Evolutionary conservation across 176 grass and related monocot genomes (phyloP), one percentile per base, ranked within the genome.

Genomic region (Canna indica): DNA sequence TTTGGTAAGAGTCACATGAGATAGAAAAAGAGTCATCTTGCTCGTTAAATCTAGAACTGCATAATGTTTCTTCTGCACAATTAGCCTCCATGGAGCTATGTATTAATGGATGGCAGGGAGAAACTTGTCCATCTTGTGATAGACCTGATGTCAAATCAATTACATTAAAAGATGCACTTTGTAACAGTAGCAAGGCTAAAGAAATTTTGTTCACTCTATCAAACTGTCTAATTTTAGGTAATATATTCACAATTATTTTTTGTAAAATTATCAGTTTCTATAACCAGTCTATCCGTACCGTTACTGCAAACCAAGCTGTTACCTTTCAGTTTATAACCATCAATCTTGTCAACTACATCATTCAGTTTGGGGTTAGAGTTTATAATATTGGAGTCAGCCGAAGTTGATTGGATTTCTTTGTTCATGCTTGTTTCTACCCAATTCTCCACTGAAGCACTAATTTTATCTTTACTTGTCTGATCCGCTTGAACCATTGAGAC

Each of bases 401-500:
- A 63, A 78, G 73, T 59, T 78, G 74, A 77, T 84, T 73, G 48
- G 33, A 20, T 41, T 76, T 84, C 75, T 35, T 77, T 70, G 26
- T 36, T 47, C 62, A 26, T 72, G 68, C 52, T 75, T 50, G 47
- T 73, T 60, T 75, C 63, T 72, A 64, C 34, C 35, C 26, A 38
- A 78, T 38, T 56, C 68, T 81, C 72, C 47, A 38, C 36, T 77
- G 79, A 27, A 75, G 26, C 69, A 80, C 61, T 14, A 34, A 15
- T 69, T 78, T 66, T 60, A 26, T 36, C 36, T 32, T 27, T 26
- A 31, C 10, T 84, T 79, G 71, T 64, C 77, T 76, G 73, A 47
- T 82, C 68, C 72, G 36, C 72, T 75, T 80, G 78, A 75, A 90
- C 79, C 82, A 97, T 87, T 77, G 88, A 97, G 54, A 97, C 88